phyloP scores from a whole-genome alignment of 192 early-diverging fungal species.

The Coemansia sp. region DNA sequence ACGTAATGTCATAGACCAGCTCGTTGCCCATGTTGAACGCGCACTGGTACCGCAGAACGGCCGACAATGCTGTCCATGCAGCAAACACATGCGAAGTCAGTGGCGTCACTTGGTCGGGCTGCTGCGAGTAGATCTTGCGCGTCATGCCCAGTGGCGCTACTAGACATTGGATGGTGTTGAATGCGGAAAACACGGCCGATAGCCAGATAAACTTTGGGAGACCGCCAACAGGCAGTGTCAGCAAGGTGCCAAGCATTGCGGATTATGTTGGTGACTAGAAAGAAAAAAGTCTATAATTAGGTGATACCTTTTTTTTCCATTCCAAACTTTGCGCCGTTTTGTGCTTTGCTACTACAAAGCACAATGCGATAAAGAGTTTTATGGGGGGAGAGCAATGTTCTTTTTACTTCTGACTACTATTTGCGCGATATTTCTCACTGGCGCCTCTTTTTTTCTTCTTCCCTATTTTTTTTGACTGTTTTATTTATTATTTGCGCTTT shows the following conservation, averaged over 20 bases:
- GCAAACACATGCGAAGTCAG: conserved; percentile 85
- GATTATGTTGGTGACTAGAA: neutral
- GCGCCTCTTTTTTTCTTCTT: conserved; percentile 6
- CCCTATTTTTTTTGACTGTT: neutral
- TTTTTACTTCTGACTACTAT: neutral
- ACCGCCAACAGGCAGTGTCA: conserved; percentile 49
- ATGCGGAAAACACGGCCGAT: conserved; percentile 73
- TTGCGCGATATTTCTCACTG: neutral
- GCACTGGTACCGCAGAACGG: conserved; percentile 80
- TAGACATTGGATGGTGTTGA: conserved; percentile 87
- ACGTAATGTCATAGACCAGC: conserved; percentile 46
- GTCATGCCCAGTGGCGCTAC: conserved; percentile 73
- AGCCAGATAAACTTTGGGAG: conserved; percentile 77
- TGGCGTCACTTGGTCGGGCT: conserved; percentile 68
- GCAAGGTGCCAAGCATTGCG: conserved; percentile 35
- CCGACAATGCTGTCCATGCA: conserved; percentile 83
- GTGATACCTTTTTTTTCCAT: neutral
- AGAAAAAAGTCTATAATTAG: conserved; percentile 6
- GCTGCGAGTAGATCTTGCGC: conserved; percentile 69
- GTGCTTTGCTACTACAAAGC: conserved; percentile 3
- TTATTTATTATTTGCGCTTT: neutral
- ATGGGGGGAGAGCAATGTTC: neutral
- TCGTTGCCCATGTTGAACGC: conserved; percentile 79
- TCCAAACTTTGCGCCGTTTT: neutral
- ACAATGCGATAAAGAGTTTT: neutral